Evolutionary conservation across 1,139 yeast species (phyloP), one percentile per base, ranked within the genome.

Genomic region (Pichia sp.): DNA sequence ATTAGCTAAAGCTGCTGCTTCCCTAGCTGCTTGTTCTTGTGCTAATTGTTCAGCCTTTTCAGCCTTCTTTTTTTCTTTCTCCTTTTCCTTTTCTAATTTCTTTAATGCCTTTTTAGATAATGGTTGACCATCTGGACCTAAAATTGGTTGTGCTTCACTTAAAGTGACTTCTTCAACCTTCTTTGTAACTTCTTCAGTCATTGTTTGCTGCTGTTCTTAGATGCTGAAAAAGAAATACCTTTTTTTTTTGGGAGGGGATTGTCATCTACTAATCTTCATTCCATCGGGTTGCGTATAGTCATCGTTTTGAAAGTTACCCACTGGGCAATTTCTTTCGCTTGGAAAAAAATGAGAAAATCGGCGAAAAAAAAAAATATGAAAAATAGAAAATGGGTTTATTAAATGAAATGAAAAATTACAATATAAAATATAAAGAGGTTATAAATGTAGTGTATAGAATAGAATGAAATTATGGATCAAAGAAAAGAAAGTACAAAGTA

Each of bases 51-150:
- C 94, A 46, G 91, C 96, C 59, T 84, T 82, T 64, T 87, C 96
- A 31, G 89, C 93, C 70, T 89, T 89, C 74, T 88, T 88, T 57
- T 76, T 80, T 52, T 85, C 95, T 72, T 91, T 91, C 65, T 87
- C 96, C 57, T 78, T 77, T 64, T 89, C 96, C 63, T 91, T 91
- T 62, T 86, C 94, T 49, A 91, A 76, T 69, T 91, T 91, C 74
- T 91, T 91, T 56, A 91, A 71, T 2, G 96, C 98, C 63, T 88
- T 91, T 67, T 91, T 91, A 48, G 96, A 86, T 55, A 91, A 70
- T 39, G 98, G 98, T 66, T 80, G 84, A 33, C 98, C 98, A 63
- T 91, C 96, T 22, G 60, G 57, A 21, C 63, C 64, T n/a, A 61
- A 46, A 18, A 57, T 47, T 29, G 37, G 37, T 14, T 49, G 55